phyloP scores from a whole-genome alignment of 441 rosid genomes.

The Euphorbia corollata region DNA sequence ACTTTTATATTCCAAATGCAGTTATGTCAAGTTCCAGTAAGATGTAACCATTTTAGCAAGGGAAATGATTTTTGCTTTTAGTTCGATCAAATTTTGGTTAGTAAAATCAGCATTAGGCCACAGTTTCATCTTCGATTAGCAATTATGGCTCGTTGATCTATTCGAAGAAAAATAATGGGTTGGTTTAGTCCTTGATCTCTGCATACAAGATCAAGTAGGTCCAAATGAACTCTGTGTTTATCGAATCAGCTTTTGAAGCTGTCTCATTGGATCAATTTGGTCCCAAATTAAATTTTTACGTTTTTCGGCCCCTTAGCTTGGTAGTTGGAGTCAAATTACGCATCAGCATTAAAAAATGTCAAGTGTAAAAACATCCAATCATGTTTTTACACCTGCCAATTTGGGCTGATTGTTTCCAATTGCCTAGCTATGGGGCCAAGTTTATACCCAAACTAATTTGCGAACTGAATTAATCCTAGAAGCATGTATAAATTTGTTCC shows the following conservation, averaged over 20 bases:
- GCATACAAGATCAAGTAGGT: neutral
- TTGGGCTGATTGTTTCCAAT: neutral
- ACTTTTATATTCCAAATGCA: constrained; percentile 3
- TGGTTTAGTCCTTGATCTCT: neutral
- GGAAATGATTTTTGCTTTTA: neutral
- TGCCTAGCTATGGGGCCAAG: neutral
- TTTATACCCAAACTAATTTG: neutral
- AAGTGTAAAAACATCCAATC: neutral
- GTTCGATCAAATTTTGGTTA: neutral
- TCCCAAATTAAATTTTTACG: neutral
- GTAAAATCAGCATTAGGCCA: neutral
- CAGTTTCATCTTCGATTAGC: neutral
- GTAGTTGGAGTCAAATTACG: too few species aligned
- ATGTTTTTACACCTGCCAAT: neutral
- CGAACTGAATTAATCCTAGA: neutral
- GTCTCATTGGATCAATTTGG: neutral
- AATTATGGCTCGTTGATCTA: neutral
- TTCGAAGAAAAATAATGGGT: neutral
- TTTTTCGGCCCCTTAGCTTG: too few species aligned
- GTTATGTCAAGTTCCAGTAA: too few species aligned
- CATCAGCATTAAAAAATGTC: too few species aligned
- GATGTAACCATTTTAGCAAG: neutral
- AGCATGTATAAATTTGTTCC: neutral
- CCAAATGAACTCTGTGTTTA: neutral
- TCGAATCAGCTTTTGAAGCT: neutral